phyloP scores from a whole-genome alignment of 257 asterid species.

The Nemophila menziesii region DNA sequence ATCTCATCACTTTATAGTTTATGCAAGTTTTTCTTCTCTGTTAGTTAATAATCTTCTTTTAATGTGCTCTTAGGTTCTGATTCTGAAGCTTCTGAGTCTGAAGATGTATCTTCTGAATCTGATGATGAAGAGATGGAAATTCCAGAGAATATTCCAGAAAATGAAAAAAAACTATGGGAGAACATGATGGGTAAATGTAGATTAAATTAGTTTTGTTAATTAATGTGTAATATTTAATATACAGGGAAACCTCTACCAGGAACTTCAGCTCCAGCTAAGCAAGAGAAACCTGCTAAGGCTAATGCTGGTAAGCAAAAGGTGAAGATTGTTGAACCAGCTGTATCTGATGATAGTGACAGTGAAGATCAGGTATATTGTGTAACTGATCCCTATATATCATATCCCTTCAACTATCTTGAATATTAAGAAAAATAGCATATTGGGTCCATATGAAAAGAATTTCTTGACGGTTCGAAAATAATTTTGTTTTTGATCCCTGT shows the following conservation, averaged over 20 bases:
- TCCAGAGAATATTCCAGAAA: constrained; percentile 37
- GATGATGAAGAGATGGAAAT: constrained; percentile 44
- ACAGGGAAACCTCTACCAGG: constrained; percentile 34
- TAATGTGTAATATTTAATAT: constrained; percentile 1
- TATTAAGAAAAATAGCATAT: no score
- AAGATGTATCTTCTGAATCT: constrained; percentile 23
- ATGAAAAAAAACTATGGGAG: constrained; percentile 16
- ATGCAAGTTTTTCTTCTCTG: not conserved
- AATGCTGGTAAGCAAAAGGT: constrained; percentile 52
- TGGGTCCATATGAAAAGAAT: no score
- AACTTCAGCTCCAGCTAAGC: constrained; percentile 31
- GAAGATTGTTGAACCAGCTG: constrained; percentile 42
- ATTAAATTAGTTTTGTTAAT: not conserved
- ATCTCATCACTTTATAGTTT: not conserved
- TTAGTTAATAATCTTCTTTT: not conserved
- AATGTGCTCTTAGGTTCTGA: not conserved
- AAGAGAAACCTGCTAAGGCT: constrained; percentile 36
- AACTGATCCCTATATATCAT: no score
- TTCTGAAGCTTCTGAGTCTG: not conserved
- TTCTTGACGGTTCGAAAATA: no score
- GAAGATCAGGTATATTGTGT: constrained; percentile 22
- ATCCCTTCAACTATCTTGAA: no score
- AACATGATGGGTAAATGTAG: no score
- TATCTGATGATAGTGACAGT: constrained; percentile 19
- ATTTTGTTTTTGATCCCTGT: no score